Conservation (phyloP, 139 green algal genomes). For the Choricystis sp. region DNA sequence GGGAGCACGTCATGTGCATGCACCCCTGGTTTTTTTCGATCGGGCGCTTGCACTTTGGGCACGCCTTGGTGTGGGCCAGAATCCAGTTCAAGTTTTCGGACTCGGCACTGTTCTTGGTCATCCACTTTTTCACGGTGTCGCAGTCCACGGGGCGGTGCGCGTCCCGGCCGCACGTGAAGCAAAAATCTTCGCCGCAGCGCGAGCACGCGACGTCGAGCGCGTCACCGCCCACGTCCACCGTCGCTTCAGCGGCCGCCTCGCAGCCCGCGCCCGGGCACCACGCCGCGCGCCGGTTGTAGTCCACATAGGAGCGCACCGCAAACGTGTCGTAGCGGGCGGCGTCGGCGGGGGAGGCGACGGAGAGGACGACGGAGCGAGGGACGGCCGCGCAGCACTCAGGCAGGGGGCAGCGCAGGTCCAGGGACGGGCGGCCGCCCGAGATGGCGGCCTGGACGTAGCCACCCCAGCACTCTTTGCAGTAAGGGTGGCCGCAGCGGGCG, state of each 20-base stretch:
- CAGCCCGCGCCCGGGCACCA: conserved; percentile 68
- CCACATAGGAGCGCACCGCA: conserved; percentile 62
- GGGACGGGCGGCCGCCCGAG: conserved; percentile 22
- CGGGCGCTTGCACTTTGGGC: conserved; percentile 42
- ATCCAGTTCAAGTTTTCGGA: conserved; percentile 68
- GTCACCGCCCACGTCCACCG: conserved; percentile 17
- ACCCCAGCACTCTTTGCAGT: conserved; percentile 59
- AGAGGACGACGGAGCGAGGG: conserved; percentile 5
- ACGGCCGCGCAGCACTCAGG: conserved; percentile 33
- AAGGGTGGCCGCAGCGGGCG: conserved; percentile 47
- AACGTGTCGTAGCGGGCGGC: conserved; percentile 13
- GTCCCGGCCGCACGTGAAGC: conserved; percentile 62
- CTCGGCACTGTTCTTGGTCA: conserved; percentile 64
- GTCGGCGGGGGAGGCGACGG: background rate
- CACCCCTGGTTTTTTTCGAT: conserved; percentile 81
- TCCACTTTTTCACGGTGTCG: conserved; percentile 32
- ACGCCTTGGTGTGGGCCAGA: conserved; percentile 61
- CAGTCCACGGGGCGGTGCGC: conserved; percentile 62
- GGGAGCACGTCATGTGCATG: conserved; percentile 78
- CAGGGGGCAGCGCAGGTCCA: conserved; percentile 51
- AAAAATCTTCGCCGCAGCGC: conserved; percentile 53
- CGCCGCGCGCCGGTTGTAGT: conserved; percentile 59
- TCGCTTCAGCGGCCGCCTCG: conserved; percentile 44
- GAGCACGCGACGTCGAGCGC: conserved; percentile 45
- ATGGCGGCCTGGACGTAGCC: conserved; percentile 39